A percentile compares a stretch with the other conserved stretches of the same genome.
phyloP scores from a whole-genome alignment of 169 alveolate species.

The Plasmodium coatneyi region DNA sequence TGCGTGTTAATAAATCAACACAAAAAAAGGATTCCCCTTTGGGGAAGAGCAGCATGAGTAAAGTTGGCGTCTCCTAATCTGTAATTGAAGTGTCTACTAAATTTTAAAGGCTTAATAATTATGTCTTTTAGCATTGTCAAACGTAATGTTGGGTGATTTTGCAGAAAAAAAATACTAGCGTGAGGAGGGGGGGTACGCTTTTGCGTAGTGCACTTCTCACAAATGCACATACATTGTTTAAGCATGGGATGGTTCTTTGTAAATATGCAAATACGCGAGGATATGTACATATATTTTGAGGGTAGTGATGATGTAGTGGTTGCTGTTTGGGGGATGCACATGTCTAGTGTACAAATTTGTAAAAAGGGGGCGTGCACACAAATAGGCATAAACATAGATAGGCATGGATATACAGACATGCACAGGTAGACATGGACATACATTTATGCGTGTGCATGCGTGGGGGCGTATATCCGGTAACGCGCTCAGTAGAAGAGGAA shows the following conservation, averaged over 20 bases:
- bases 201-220: background rate
- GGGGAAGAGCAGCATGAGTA: background rate
- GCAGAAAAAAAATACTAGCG: background rate
- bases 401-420: background rate
- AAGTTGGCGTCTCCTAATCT: background rate
- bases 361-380: background rate
- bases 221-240: background rate
- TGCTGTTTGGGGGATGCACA: background rate
- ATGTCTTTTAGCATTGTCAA: background rate
- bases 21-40: background rate
- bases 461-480: background rate
- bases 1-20: background rate
- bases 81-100: background rate
- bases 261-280: background rate
- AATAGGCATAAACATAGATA: background rate
- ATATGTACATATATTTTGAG: background rate
- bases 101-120: background rate
- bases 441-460: background rate
- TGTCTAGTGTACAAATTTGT: background rate
- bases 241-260: background rate
- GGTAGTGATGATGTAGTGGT: background rate
- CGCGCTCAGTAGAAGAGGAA: slow-evolving; percentile 33
- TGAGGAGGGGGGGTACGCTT: background rate
- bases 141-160: background rate
- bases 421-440: background rate